A percentile compares a stretch with the other conserved stretches of the same genome.
Conservation (phyloP, 106 monocot genomes). For the Cymbidium sinense region DNA sequence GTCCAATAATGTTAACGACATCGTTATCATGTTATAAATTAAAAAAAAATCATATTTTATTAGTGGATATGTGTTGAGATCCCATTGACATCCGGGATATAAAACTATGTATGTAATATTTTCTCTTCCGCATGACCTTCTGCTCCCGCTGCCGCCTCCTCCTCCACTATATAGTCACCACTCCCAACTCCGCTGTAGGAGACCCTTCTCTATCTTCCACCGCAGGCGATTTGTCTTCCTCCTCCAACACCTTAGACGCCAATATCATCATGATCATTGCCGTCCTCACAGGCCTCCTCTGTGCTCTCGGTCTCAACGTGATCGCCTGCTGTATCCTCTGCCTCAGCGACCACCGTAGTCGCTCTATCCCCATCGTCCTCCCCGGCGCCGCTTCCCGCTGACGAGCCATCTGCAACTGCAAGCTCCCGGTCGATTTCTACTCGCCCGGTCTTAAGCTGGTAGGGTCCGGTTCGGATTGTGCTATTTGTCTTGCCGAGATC, state of each 20-base stretch:
- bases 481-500: slow-evolving; percentile 43
- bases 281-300: neutral
- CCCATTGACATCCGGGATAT: no score
- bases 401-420: neutral
- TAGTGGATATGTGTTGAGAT: no score
- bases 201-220: neutral
- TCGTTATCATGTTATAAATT: no score
- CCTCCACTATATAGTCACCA: neutral
- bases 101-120: no score
- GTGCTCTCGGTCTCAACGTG: no score
- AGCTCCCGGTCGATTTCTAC: neutral
- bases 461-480: slow-evolving; percentile 21
- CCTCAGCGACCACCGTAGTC: no score
- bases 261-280: neutral
- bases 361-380: no score
- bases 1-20: no score
- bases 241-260: slow-evolving; percentile 16
- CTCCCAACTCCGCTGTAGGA: neutral
- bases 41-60: no score
- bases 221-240: neutral
- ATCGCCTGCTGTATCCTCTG: no score
- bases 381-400: no score
- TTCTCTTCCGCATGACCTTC: no score
- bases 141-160: neutral
- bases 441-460: slow-evolving; percentile 11